Conservation (phyloP, 2,329 filamentous ascomycete genomes). For the Colletotrichum higginsianum region DNA sequence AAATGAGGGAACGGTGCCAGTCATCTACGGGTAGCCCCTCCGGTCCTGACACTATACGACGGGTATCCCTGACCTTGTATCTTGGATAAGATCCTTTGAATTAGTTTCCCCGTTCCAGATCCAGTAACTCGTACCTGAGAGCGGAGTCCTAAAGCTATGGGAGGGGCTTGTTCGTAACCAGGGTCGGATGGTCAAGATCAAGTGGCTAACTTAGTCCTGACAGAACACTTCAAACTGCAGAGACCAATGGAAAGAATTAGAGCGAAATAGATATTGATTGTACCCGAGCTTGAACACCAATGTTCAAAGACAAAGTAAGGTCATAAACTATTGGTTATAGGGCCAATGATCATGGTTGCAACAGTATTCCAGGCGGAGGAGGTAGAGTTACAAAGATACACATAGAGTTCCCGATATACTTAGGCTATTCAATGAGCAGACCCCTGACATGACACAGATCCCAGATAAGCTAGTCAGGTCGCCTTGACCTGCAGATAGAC, state of each 20-base stretch:
- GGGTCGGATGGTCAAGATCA: not conserved
- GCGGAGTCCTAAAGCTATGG: not conserved
- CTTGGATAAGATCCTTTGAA: no score
- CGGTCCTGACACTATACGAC: not conserved
- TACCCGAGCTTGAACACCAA: not conserved
- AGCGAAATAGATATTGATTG: not conserved
- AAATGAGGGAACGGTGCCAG: not conserved
- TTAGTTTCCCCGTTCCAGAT: not conserved
- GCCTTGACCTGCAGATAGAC: not conserved
- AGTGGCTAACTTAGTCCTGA: not conserved
- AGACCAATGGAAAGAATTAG: no score
- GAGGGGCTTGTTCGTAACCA: not conserved
- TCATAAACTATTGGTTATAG: not conserved
- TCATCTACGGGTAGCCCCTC: not conserved
- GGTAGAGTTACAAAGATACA: not conserved
- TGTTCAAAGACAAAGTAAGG: not conserved
- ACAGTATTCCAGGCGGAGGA: no score
- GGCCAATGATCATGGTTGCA: no score
- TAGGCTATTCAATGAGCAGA: not conserved
- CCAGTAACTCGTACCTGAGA: not conserved
- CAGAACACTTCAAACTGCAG: no score
- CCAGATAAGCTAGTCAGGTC: not conserved
- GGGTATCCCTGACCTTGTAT: no score
- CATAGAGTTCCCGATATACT: not conserved
- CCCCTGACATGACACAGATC: not conserved